phyloP scores from a whole-genome alignment of 108 stramenopile species.

The Mediolabrus comicus region DNA sequence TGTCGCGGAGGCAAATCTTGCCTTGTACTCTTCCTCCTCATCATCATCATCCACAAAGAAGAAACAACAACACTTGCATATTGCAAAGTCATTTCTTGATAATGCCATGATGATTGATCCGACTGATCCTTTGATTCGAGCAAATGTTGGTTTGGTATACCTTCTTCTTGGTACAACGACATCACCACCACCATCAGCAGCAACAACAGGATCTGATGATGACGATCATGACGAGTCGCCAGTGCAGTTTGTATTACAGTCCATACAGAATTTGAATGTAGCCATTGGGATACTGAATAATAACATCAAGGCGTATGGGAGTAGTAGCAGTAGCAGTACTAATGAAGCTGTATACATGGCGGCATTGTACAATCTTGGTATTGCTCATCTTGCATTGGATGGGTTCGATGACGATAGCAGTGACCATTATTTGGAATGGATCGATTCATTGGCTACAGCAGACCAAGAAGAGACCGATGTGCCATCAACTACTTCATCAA shows the following conservation, averaged over 20 bases:
- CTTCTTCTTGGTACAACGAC: conserved; percentile 22
- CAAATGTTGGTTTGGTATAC: conserved; percentile 26
- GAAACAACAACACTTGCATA: neutral
- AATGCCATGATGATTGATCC: conserved; percentile 35
- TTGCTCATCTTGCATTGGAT: conserved; percentile 31
- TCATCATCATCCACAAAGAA: neutral
- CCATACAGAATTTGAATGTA: conserved; percentile 37
- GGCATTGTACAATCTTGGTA: conserved; percentile 40
- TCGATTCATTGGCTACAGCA: neutral
- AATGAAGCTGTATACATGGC: conserved; percentile 14
- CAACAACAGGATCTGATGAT: neutral
- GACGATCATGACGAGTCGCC: neutral
- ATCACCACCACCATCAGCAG: neutral
- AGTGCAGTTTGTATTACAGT: conserved; percentile 25
- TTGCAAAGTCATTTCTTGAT: conserved; percentile 29
- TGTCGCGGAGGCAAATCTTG: conserved; percentile 33
- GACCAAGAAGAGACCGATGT: neutral
- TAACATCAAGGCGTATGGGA: neutral
- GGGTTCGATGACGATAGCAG: neutral
- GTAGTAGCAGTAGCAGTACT: neutral
- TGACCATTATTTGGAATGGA: conserved; percentile 24
- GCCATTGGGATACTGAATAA: conserved; percentile 11
- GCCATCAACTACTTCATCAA: neutral
- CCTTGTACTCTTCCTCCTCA: conserved; percentile 2
- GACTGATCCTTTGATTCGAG: conserved; percentile 19